Conservation (phyloP, 2,329 filamentous ascomycete genomes). For the Neofusicoccum sp. region DNA sequence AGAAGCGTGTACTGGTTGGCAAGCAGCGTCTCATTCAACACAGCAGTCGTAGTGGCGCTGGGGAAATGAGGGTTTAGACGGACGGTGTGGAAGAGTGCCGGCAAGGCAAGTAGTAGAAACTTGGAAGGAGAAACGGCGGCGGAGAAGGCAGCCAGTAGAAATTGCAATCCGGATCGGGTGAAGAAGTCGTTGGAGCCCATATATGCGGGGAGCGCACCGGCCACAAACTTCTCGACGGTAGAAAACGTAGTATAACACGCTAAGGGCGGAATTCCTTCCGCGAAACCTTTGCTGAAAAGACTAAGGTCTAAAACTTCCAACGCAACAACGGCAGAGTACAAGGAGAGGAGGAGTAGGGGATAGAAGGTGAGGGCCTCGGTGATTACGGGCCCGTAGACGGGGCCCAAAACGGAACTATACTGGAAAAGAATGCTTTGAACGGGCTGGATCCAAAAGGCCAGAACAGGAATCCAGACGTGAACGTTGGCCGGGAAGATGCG, state of each 20-base stretch:
- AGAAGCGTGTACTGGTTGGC: slow-evolving; percentile 72
- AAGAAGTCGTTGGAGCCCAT: slow-evolving; percentile 66
- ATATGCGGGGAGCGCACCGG: slow-evolving; percentile 47
- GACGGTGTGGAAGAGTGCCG: slow-evolving; percentile 72
- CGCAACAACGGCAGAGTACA: slow-evolving; percentile 49
- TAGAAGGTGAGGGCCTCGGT: slow-evolving; percentile 76
- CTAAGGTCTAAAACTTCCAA: slow-evolving; percentile 65
- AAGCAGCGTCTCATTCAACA: slow-evolving; percentile 68
- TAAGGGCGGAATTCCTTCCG: slow-evolving; percentile 62
- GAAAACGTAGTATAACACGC: slow-evolving; percentile 68
- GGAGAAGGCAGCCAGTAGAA: slow-evolving; percentile 67
- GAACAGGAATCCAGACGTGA: slow-evolving; percentile 64
- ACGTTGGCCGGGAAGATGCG: slow-evolving; percentile 53
- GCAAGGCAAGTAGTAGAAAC: slow-evolving; percentile 66
- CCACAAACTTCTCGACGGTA: slow-evolving; percentile 45
- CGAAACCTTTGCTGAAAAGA: slow-evolving; percentile 58
- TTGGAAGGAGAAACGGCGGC: slow-evolving; percentile 69
- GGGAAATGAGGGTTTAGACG: slow-evolving; percentile 75
- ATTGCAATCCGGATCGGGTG: slow-evolving; percentile 72
- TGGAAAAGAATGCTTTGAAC: slow-evolving; percentile 72
- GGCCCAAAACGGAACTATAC: slow-evolving; percentile 67
- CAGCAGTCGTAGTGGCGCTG: slow-evolving; percentile 59
- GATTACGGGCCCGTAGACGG: slow-evolving; percentile 71
- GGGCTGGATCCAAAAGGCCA: slow-evolving; percentile 75
- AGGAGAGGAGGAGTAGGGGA: slow-evolving; percentile 44